Percentiles rank a stretch among this genome's conserved stretches.
These are phyloP conservation scores for Rhizopogon roseolus DNA, from an alignment of 768 basidiomycete species.

Conservation along the genomic window DNA sequence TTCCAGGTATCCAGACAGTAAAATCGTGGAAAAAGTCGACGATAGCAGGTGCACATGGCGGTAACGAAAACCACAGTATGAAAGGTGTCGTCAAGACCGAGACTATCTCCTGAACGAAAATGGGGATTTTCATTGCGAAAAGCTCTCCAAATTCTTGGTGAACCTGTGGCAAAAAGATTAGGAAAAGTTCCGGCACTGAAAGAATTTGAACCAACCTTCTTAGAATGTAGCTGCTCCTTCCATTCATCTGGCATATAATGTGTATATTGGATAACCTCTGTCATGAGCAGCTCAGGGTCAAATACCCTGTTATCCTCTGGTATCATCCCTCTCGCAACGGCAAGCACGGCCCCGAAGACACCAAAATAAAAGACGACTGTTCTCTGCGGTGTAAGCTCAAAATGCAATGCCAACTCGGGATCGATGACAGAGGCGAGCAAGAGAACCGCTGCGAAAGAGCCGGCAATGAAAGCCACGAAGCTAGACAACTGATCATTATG, in stretches of 20 bases:
- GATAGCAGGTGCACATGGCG: slow-evolving; percentile 82
- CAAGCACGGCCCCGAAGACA: slow-evolving; percentile 83
- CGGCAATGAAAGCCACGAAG: slow-evolving; percentile 93
- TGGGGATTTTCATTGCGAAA: slow-evolving; percentile 87
- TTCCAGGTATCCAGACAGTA: slow-evolving; percentile 91
- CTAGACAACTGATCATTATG: slow-evolving; percentile 32
- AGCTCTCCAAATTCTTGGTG: slow-evolving; percentile 89
- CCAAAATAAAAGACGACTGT: slow-evolving; percentile 92
- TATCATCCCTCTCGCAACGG: slow-evolving; percentile 90
- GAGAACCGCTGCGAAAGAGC: slow-evolving; percentile 95
- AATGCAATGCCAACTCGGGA: slow-evolving; percentile 88
- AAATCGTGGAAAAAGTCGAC: slow-evolving; percentile 99
- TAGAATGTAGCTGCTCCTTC: slow-evolving; percentile 85
- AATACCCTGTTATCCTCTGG: slow-evolving; percentile 92
- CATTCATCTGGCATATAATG: slow-evolving; percentile 96
- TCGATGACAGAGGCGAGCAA: slow-evolving; percentile 89
- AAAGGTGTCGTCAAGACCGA: slow-evolving; percentile 94
- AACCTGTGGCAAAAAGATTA: slow-evolving; percentile 41
- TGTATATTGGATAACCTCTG: slow-evolving; percentile 87
- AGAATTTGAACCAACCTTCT: slow-evolving; percentile 47
- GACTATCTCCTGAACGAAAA: slow-evolving; percentile 83
- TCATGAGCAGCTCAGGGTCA: slow-evolving; percentile 91
- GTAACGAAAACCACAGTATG: slow-evolving; percentile 90
- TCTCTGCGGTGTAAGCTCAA: slow-evolving; percentile 91
- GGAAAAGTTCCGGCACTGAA: not conserved